Base-by-base conservation (phyloP, 306 rosid genomes). In the Cucurbita moschata region DNA sequence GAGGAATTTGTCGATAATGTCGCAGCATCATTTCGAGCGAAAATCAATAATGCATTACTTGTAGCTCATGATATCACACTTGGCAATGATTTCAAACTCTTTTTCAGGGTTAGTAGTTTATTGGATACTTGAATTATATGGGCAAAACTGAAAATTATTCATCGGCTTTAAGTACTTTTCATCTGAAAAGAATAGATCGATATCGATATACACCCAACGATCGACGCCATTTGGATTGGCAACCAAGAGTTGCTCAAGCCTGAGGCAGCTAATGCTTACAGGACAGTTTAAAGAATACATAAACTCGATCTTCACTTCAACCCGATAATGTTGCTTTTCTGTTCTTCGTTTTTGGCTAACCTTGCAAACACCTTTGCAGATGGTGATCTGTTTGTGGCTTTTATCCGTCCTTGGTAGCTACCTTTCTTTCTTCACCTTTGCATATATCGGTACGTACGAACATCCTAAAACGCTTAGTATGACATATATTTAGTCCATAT, bases 31-130 rank as follows among this genome's bases (percentile, higher is more conserved):
- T 73, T 90, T 81, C 98, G 98, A 38, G 98, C 84, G 40, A 94
- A 89, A 83, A 83, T 94, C 83, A 90, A 94, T 46, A 86, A 81
- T 70, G 80, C 84, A 73, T 88, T 94, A 72, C 90, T 86, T 80
- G 84, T 94, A 84, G 98, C 98, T 79, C 98, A 94, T 72, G 96
- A 89, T 75, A 90, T 94, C 83, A 86, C 98, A 75, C 82, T 94
- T 67, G 98, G 98, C 79, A 94, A 90, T 77, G 97, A 94, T 80
- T 94, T 94, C 80, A 86, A 73, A 77, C 80, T 86, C 46, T 90
- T 94, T 81, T 90, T 90, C 77, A 90, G 91, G 97, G 98, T 94
- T 54, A 65, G 85, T 90, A 39, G 79, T 43, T 44, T 43, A 66
- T 66, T 44, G 4, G 18, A 66, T 30, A 21, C 40, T 19, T 11